Conservation (phyloP, 1,139 yeast genomes). For the Trichomonascaceae sp. region DNA sequence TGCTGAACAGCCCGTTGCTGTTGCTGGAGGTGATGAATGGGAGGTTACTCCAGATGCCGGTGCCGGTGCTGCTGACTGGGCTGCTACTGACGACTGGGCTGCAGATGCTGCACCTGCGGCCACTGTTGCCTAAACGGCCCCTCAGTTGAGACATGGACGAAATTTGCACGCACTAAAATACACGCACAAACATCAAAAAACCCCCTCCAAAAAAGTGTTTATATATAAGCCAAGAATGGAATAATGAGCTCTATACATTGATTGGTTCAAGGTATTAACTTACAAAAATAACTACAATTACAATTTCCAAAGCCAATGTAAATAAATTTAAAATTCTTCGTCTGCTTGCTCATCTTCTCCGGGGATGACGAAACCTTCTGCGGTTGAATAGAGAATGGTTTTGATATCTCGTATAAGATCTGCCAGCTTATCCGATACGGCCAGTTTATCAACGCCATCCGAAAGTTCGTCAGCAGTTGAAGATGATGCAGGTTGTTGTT, state of each 20-base stretch:
- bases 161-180: not conserved
- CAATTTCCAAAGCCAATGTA: not conserved
- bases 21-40: conserved; percentile 63
- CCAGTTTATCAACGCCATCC: conserved; percentile 19
- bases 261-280: not conserved
- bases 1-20: conserved; percentile 50
- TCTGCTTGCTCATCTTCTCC: conserved; percentile 25
- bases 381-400: conserved; percentile 70
- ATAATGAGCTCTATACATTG: not conserved
- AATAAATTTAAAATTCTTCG: conserved; percentile 24
- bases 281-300: not conserved
- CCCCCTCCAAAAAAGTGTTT: conserved; percentile 9
- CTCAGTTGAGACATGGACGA: not conserved
- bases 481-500: conserved; percentile 15
- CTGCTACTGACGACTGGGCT: conserved; percentile 60
- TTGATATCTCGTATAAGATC: conserved; percentile 46
- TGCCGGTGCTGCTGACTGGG: conserved; percentile 46
- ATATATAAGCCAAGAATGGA: conserved; percentile 7
- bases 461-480: conserved; percentile 26
- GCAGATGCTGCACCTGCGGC: conserved; percentile 48
- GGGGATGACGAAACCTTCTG: conserved; percentile 55
- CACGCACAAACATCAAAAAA: conserved; percentile 3
- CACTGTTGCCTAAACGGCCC: conserved; percentile 22
- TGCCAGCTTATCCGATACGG: conserved; percentile 5
- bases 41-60: conserved; percentile 68